Evolutionary conservation across 1,139 yeast species (phyloP).

Genomic region (Protomyces lactucae-debilis): DNA sequence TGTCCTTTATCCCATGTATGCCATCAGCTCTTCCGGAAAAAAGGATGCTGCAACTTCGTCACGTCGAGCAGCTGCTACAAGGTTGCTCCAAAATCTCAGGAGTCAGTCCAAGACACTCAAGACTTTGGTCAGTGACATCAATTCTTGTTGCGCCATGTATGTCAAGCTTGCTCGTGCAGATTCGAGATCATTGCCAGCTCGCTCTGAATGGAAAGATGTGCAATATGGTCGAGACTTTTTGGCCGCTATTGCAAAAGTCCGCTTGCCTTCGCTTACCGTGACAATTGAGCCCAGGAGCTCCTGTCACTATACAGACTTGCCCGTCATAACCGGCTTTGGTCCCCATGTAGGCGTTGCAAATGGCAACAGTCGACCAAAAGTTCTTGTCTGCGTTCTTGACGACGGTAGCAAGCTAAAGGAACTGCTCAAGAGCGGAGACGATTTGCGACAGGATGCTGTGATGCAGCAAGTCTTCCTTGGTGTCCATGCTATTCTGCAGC

Average conservation of each 20-base stretch:
- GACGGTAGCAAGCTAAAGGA: conserved; percentile 27
- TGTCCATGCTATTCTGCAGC: conserved; percentile 64
- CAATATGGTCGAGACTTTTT: conserved; percentile 13
- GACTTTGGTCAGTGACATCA: background rate
- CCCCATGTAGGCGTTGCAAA: conserved; percentile 56
- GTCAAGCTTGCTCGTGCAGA: conserved; percentile 12
- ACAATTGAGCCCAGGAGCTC: conserved; percentile 45
- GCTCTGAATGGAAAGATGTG: background rate
- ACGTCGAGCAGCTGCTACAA: conserved; percentile 33
- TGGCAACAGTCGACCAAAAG: conserved; percentile 59
- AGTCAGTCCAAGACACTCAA: background rate
- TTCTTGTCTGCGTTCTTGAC: conserved; percentile 14
- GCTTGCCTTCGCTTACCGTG: conserved; percentile 68
- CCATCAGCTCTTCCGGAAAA: conserved; percentile 32
- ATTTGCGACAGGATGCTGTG: conserved; percentile 87
- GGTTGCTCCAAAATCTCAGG: conserved; percentile 15
- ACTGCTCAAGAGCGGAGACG: conserved; percentile 57
- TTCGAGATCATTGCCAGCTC: background rate
- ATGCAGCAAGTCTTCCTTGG: conserved; percentile 96
- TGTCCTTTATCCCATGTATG: conserved; percentile 60
- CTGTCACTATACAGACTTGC: conserved; percentile 48
- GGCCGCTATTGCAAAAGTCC: conserved; percentile 41
- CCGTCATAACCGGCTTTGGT: conserved; percentile 48
- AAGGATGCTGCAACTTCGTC: conserved; percentile 27
- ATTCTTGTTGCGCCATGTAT: conserved; percentile 5